These are phyloP conservation scores for Penicillium argentinense DNA, from an alignment of 495 filamentous ascomycete genomes.

Conservation along the genomic window DNA sequence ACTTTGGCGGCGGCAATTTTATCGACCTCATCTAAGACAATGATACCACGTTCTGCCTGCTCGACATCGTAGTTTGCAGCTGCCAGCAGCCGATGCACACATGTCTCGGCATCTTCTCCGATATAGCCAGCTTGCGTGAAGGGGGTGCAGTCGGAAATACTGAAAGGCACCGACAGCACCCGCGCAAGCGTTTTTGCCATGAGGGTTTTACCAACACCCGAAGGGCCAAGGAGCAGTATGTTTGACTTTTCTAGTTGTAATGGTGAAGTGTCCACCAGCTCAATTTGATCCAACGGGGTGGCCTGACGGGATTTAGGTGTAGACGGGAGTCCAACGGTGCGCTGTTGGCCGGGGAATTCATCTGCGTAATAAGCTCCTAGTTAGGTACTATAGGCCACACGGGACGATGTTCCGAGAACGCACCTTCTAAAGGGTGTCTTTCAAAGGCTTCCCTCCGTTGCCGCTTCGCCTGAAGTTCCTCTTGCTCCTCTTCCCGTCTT, in stretches of 20 bases:
- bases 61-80: constrained; percentile 88
- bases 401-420: constrained; percentile 2
- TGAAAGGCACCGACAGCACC: constrained; percentile 89
- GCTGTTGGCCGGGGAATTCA: constrained; percentile 74
- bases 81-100: constrained; percentile 83
- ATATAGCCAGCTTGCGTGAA: constrained; percentile 98
- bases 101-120: constrained; percentile 91
- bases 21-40: constrained; percentile 94
- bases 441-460: constrained; percentile 50
- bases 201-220: constrained; percentile 94
- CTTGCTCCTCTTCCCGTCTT: constrained; percentile 74
- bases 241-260: constrained; percentile 95
- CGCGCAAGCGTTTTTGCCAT: constrained; percentile 83
- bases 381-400: too few relatives aligned
- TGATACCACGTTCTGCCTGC: constrained; percentile 85
- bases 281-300: constrained; percentile 31
- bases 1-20: constrained; percentile 81
- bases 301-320: constrained; percentile 25
- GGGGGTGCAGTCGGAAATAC: constrained; percentile 95
- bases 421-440: constrained; percentile 58
- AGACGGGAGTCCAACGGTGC: constrained; percentile 47
- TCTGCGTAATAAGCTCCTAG: constrained; percentile 61
- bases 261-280: constrained; percentile 54
- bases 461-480: constrained; percentile 55
- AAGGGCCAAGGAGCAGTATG: constrained; percentile 87